Evolutionary conservation across 2,329 filamentous ascomycete genomes (phyloP).

Genomic region (Fusarium sp.): DNA sequence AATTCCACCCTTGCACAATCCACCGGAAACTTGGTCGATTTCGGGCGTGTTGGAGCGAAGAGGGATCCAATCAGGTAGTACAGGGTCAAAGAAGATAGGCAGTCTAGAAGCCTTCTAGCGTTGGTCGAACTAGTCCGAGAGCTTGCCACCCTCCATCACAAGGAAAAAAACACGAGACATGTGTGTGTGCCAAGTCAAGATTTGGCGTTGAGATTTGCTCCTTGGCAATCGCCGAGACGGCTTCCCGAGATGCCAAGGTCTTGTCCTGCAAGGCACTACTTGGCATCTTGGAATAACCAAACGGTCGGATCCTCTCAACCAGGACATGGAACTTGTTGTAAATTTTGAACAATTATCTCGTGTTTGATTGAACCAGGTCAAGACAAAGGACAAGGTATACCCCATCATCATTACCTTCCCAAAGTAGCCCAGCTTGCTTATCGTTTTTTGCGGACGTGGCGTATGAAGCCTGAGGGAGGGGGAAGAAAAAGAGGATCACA

Average conservation of each 20-base stretch:
- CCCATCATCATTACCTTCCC: conserved; percentile 39
- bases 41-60: background rate
- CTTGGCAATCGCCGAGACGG: conserved; percentile 41
- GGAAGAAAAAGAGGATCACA: background rate
- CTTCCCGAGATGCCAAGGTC: conserved; percentile 35
- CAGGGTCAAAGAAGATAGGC: conserved; percentile 2
- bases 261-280: conserved; percentile 38
- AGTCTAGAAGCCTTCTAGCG: conserved; percentile 47
- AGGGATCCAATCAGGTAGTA: conserved; percentile 28
- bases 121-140: background rate
- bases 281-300: background rate
- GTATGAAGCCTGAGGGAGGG: conserved; percentile 1
- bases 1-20: conserved; percentile 1
- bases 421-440: conserved; percentile 38
- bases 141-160: conserved; percentile 14
- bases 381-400: background rate
- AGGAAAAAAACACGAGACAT: background rate
- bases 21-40: conserved; percentile 15
- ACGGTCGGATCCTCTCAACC: conserved; percentile 5
- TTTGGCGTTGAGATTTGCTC: conserved; percentile 5
- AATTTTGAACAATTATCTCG: background rate
- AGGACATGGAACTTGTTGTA: background rate
- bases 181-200: conserved; percentile 21
- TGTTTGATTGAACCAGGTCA: conserved; percentile 11
- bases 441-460: conserved; percentile 23